Conservation (phyloP, 139 green algal genomes). For the Bryopsis sp. region DNA sequence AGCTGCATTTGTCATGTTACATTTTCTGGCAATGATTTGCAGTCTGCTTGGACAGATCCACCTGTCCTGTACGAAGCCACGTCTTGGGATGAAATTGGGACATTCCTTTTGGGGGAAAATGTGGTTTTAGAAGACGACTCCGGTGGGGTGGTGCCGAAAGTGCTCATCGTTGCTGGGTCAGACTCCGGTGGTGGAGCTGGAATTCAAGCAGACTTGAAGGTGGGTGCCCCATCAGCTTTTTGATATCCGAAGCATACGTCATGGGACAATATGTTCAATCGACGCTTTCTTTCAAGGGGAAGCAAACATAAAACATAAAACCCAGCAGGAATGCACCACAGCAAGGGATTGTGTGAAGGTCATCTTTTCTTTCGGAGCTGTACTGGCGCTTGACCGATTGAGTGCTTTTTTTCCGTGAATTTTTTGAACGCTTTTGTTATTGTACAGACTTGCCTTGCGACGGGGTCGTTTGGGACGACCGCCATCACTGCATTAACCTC, state of each 20-base stretch:
- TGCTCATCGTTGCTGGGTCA: constrained; percentile 78
- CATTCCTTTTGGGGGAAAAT: constrained; percentile 37
- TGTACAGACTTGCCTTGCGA: constrained; percentile 47
- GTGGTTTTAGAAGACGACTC: neutral
- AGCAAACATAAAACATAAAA: no score
- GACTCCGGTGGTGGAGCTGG: constrained; percentile 90
- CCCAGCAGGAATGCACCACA: no score
- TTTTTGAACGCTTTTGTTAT: constrained; percentile 3
- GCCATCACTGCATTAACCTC: constrained; percentile 86
- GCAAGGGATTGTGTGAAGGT: no score
- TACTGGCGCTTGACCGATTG: neutral
- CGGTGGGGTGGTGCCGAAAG: constrained; percentile 39
- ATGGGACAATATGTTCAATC: no score
- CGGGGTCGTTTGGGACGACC: constrained; percentile 62
- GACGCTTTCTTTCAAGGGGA: no score
- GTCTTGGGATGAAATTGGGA: constrained; percentile 37
- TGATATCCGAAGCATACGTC: no score
- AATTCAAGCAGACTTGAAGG: constrained; percentile 77
- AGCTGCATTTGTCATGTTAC: neutral
- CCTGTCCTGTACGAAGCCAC: constrained; percentile 27
- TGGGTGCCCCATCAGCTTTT: no score
- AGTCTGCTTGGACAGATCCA: neutral
- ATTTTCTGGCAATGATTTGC: no score
- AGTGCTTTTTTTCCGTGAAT: neutral
- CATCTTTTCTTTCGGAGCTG: no score